A percentile compares a stretch with the other conserved stretches of the same genome.
Conservation (phyloP, 176 grass and related monocot genomes). For the Oropetium thomaeum region DNA sequence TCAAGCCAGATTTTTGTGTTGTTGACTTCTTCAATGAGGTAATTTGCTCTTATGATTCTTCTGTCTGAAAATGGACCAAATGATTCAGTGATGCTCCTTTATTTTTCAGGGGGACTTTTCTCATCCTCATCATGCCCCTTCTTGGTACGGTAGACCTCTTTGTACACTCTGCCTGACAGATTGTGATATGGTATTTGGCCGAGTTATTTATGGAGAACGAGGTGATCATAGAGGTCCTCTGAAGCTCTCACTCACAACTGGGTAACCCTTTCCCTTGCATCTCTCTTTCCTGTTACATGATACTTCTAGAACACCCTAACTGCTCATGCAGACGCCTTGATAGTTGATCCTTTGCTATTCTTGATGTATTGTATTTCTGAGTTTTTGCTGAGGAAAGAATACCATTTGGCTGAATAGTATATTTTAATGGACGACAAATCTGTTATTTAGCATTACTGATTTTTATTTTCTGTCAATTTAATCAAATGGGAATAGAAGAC, state of each 20-base stretch:
- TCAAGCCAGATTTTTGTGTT: slow-evolving; percentile 91
- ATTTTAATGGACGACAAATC: neutral
- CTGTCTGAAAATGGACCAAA: slow-evolving; percentile 3
- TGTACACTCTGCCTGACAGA: slow-evolving; percentile 89
- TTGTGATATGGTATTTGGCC: slow-evolving; percentile 94
- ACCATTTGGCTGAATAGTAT: neutral
- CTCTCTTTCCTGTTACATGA: slow-evolving; percentile 14
- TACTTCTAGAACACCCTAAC: neutral
- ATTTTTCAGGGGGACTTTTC: slow-evolving; percentile 64
- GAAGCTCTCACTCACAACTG: slow-evolving; percentile 62
- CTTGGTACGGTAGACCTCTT: slow-evolving; percentile 85
- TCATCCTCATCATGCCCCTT: slow-evolving; percentile 60
- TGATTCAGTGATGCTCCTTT: neutral
- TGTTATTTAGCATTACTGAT: neutral
- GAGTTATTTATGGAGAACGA: slow-evolving; percentile 56
- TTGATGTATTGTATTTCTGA: neutral
- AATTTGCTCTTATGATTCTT: slow-evolving; percentile 11
- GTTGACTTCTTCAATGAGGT: slow-evolving; percentile 90
- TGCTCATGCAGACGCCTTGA: neutral
- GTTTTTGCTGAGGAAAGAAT: neutral
- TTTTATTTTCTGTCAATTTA: neutral
- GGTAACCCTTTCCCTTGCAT: slow-evolving; percentile 51
- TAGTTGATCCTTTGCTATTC: neutral
- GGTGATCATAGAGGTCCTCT: slow-evolving; percentile 75
- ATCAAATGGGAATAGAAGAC: neutral